phyloP scores from a whole-genome alignment of 2,329 filamentous ascomycete species.

The Diplodia sapinea region DNA sequence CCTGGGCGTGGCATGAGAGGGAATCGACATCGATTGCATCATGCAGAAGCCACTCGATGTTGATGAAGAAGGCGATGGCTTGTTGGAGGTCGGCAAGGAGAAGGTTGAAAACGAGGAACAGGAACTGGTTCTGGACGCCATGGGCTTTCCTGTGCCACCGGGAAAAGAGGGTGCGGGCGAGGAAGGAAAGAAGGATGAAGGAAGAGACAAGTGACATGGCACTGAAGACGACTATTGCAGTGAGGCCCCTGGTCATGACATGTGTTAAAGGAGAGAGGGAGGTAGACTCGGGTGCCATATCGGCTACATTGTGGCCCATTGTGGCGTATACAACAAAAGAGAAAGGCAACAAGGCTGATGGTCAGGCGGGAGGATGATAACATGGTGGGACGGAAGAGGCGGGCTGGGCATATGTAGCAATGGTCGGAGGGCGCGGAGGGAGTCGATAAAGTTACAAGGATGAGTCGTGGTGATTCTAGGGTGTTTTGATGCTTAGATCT shows the following conservation, averaged over 20 bases:
- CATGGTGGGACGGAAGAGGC: constrained; percentile 15
- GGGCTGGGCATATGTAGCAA: constrained; percentile 16
- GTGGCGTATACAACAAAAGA: background rate
- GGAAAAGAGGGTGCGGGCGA: constrained; percentile 55
- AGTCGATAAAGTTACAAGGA: background rate
- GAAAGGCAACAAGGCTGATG: background rate
- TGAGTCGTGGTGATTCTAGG: background rate
- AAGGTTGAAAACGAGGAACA: constrained; percentile 72
- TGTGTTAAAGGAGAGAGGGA: constrained; percentile 44
- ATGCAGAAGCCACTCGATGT: constrained; percentile 62
- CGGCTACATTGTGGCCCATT: constrained; percentile 8
- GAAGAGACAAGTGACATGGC: constrained; percentile 56
- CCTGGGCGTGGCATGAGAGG: constrained; percentile 66
- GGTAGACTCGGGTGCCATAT: constrained; percentile 34
- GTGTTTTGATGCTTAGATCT: constrained; percentile 11
- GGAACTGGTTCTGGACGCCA: constrained; percentile 65
- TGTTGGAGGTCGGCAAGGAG: constrained; percentile 72
- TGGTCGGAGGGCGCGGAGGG: background rate
- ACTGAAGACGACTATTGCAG: constrained; percentile 54
- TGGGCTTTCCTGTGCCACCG: constrained; percentile 45
- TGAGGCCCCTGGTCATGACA: constrained; percentile 50
- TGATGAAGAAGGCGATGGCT: constrained; percentile 67
- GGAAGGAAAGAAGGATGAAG: constrained; percentile 50
- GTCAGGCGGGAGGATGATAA: background rate
- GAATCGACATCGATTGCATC: constrained; percentile 62